A percentile compares a stretch with the other conserved stretches of the same genome.
phyloP scores from a whole-genome alignment of 2,329 filamentous ascomycete genomes.

The Ascomycota sp. region DNA sequence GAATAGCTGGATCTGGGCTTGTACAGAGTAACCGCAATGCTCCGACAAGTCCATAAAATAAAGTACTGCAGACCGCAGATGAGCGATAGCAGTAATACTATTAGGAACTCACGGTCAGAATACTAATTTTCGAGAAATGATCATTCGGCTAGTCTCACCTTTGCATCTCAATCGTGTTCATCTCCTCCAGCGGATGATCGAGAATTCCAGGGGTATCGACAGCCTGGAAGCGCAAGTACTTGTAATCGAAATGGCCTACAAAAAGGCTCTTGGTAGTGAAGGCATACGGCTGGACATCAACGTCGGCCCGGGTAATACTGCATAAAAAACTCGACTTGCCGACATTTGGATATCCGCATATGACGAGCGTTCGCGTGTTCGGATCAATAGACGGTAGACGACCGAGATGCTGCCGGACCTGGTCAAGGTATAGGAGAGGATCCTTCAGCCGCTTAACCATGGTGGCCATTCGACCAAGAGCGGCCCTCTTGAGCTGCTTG shows the following conservation, averaged over 20 bases:
- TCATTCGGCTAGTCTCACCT: conserved; percentile 5
- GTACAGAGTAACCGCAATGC: conserved; percentile 86
- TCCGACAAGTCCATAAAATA: conserved; percentile 98
- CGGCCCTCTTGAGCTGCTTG: conserved; percentile 95
- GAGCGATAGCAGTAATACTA: conserved; percentile 85
- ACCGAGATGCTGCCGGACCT: conserved; percentile 78
- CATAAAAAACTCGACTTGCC: conserved; percentile 93
- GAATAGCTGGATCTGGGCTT: conserved; percentile 86
- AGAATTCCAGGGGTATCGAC: conserved; percentile 98
- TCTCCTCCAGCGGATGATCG: conserved; percentile 93
- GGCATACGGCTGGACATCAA: conserved; percentile 92
- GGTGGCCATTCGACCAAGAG: conserved; percentile 93
- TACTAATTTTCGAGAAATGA: too few relatives aligned
- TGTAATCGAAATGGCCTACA: conserved; percentile 95
- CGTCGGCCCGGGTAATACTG: conserved; percentile 82
- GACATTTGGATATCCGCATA: conserved; percentile 94
- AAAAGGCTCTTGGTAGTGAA: conserved; percentile 97
- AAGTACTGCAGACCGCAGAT: conserved; percentile 81
- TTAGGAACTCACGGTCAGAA: too few relatives aligned
- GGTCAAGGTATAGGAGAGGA: conserved; percentile 83
- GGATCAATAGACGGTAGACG: conserved; percentile 97
- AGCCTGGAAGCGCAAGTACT: conserved; percentile 41
- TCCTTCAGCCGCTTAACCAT: conserved; percentile 91
- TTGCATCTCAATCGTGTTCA: conserved; percentile 99
- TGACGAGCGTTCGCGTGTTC: conserved; percentile 85